A percentile compares a stretch with the other conserved stretches of the same genome.
phyloP scores from a whole-genome alignment of 2,329 filamentous ascomycete genomes.

The Triangularia verruculosa region DNA sequence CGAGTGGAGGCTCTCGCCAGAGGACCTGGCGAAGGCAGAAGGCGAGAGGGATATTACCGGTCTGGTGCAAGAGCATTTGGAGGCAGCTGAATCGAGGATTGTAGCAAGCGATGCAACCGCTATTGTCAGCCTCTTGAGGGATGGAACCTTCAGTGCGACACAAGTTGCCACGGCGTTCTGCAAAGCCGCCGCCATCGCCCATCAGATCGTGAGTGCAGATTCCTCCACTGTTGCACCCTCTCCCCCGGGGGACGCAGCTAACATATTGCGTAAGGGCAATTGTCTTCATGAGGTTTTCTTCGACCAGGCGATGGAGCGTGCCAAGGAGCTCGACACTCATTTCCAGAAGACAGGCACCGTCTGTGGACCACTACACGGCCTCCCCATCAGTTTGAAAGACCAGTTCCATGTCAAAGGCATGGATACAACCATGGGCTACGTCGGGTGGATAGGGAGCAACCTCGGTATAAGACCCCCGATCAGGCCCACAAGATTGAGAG shows the following conservation, averaged over 20 bases:
- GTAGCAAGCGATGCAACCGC: background rate
- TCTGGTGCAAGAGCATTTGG: background rate
- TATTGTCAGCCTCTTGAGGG: background rate
- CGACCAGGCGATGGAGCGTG: slow-evolving; percentile 44
- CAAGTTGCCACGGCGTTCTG: slow-evolving; percentile 53
- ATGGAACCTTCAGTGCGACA: background rate
- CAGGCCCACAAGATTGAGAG: slow-evolving; percentile 21
- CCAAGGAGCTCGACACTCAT: slow-evolving; percentile 45
- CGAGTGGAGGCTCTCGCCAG: slow-evolving; percentile 11
- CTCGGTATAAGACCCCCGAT: slow-evolving; percentile 14
- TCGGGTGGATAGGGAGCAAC: slow-evolving; percentile 31
- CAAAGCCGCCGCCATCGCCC: slow-evolving; percentile 53
- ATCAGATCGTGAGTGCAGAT: slow-evolving; percentile 48
- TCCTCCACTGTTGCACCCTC: no score
- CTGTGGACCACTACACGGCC: slow-evolving; percentile 58
- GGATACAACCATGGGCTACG: slow-evolving; percentile 45
- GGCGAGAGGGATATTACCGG: slow-evolving; percentile 11
- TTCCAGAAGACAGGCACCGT: slow-evolving; percentile 39
- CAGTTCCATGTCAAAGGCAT: background rate
- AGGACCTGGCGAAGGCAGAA: background rate
- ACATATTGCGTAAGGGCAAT: slow-evolving; percentile 31
- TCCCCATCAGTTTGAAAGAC: slow-evolving; percentile 29
- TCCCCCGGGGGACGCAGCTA: background rate
- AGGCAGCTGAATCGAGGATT: background rate
- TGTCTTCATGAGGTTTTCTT: slow-evolving; percentile 53